Percentiles rank a stretch among this genome's conserved stretches.
Conservation (phyloP, 495 filamentous ascomycete species). For the Tricharina praecox region DNA sequence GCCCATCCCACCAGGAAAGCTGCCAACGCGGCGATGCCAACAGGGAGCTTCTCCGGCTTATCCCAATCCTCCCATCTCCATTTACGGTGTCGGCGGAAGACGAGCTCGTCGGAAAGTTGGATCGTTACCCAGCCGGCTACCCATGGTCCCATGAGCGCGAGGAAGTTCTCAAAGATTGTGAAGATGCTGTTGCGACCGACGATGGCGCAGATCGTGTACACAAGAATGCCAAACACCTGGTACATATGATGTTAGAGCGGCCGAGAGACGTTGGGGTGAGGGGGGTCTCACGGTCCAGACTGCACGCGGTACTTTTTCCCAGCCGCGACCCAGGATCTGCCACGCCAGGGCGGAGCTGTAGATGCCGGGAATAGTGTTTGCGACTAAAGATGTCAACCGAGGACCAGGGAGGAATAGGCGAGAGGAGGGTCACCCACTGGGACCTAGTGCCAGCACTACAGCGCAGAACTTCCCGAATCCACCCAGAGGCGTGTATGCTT, state of each 20-base stretch:
- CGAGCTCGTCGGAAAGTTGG: constrained; percentile 42
- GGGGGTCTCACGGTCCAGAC: constrained; percentile 48
- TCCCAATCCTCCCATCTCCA: constrained; percentile 43
- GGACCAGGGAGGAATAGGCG: neutral
- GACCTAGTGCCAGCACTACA: constrained; percentile 51
- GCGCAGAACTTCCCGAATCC: constrained; percentile 58
- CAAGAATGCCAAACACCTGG: constrained; percentile 34
- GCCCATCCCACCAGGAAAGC: constrained; percentile 55
- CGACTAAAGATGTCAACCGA: constrained; percentile 27
- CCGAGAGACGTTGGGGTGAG: too few relatives aligned
- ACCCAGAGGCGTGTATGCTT: constrained; percentile 43
- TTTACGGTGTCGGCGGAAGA: constrained; percentile 27
- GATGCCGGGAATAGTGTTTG: constrained; percentile 51
- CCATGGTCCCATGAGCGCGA: constrained; percentile 63
- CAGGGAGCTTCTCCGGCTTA: constrained; percentile 32
- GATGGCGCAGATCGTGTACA: constrained; percentile 47
- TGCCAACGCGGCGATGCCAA: constrained; percentile 44
- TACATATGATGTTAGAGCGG: too few relatives aligned
- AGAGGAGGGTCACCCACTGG: constrained; percentile 26
- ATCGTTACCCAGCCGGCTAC: constrained; percentile 49
- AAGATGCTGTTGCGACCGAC: constrained; percentile 44
- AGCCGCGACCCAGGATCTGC: constrained; percentile 44
- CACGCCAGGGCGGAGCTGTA: constrained; percentile 56
- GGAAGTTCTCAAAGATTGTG: constrained; percentile 53
- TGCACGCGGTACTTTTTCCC: constrained; percentile 40